Conservation (phyloP, 148 eudicot genomes). For the Vaccinium macrocarpon region DNA sequence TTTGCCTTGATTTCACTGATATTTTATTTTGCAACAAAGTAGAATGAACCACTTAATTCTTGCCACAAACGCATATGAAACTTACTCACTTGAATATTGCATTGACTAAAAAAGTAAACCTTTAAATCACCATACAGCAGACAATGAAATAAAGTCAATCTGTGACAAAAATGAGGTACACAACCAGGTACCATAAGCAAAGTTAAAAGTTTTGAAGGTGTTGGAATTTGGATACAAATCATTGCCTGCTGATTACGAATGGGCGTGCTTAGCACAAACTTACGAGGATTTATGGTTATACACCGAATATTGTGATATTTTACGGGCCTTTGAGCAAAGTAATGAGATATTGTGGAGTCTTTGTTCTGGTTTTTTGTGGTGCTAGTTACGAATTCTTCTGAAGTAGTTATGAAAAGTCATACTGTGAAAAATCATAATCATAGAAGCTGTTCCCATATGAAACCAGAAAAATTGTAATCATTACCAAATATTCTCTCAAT, state of each 20-base stretch:
- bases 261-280: too few species aligned
- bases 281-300: not conserved
- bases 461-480: not conserved
- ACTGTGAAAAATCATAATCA: not conserved
- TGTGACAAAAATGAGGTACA: not conserved
- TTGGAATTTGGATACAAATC: not conserved
- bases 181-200: not conserved
- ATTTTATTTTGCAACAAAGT: not conserved
- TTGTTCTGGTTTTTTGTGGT: not conserved
- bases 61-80: not conserved
- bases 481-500: not conserved
- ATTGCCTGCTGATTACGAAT: not conserved
- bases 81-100: not conserved
- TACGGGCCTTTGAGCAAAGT: not conserved
- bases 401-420: not conserved
- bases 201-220: too few species aligned
- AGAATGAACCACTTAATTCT: constrained; percentile 3
- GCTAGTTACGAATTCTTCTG: not conserved
- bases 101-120: not conserved
- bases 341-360: not conserved
- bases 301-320: not conserved
- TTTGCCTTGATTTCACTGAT: not conserved
- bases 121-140: not conserved
- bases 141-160: not conserved
- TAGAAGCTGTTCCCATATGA: not conserved